These are phyloP conservation scores for Pyrenophora teres DNA, from an alignment of 2,329 filamentous ascomycete species.

Conservation along the genomic window DNA sequence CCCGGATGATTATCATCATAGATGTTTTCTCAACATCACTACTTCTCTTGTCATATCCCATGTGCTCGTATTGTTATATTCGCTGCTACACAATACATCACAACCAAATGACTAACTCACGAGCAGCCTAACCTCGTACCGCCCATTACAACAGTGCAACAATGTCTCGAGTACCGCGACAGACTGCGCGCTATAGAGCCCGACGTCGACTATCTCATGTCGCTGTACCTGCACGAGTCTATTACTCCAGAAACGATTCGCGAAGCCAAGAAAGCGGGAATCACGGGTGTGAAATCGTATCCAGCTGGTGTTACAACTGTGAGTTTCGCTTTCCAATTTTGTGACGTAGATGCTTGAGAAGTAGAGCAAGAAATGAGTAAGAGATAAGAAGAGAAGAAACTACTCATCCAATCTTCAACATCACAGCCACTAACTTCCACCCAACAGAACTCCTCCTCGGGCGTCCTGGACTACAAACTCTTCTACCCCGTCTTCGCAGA, in stretches of 20 bases:
- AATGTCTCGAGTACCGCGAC: slow-evolving; percentile 53
- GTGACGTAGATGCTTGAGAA: too few relatives aligned
- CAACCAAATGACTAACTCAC: too few relatives aligned
- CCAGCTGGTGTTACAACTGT: slow-evolving; percentile 52
- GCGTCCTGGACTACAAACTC: slow-evolving; percentile 69
- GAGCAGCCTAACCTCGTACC: slow-evolving; percentile 57
- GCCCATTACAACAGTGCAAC: slow-evolving; percentile 55
- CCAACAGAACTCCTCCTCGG: slow-evolving; percentile 61
- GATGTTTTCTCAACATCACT: too few relatives aligned
- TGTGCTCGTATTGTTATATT: too few relatives aligned
- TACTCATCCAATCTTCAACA: too few relatives aligned
- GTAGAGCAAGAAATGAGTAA: not conserved
- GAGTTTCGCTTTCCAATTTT: slow-evolving; percentile 5
- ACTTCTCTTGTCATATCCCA: too few relatives aligned
- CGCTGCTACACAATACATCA: too few relatives aligned
- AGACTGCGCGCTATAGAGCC: slow-evolving; percentile 53
- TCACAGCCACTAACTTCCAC: too few relatives aligned
- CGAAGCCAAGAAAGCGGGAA: slow-evolving; percentile 72
- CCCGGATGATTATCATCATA: too few relatives aligned
- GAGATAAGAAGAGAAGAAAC: too few relatives aligned
- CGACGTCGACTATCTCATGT: slow-evolving; percentile 58
- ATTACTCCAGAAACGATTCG: slow-evolving; percentile 63
- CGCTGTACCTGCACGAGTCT: slow-evolving; percentile 55
- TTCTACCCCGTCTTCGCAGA: slow-evolving; percentile 84
- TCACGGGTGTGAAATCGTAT: slow-evolving; percentile 75